A percentile compares a stretch with the other conserved stretches of the same genome.
phyloP scores from a whole-genome alignment of 805 yeast genomes.

The Torulaspora indica region DNA sequence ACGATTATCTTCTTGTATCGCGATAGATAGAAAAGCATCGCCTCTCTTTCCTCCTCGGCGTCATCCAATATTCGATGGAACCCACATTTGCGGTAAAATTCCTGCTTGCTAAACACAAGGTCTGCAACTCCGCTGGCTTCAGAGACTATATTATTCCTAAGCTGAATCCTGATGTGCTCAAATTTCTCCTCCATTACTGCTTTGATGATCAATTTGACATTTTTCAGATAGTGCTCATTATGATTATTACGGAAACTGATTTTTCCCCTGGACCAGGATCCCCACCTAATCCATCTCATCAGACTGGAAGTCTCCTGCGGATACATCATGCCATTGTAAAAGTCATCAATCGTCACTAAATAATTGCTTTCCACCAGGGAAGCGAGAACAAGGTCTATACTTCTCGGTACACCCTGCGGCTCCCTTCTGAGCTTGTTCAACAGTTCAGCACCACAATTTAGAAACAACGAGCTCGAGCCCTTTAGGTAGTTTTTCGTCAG shows the following conservation, averaged over 20 bases:
- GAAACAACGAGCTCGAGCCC: slow-evolving; percentile 13
- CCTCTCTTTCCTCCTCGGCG: slow-evolving; percentile 15
- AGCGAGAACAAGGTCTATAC: slow-evolving; percentile 37
- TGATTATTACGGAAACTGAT: slow-evolving; percentile 19
- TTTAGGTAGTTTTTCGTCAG: slow-evolving; percentile 16
- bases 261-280: neutral
- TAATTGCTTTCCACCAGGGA: slow-evolving; percentile 29
- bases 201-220: slow-evolving; percentile 15
- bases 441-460: slow-evolving; percentile 30
- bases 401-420: slow-evolving; percentile 36
- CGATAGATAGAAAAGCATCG: slow-evolving; percentile 22
- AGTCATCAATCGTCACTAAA: slow-evolving; percentile 29
- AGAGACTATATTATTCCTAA: slow-evolving; percentile 17
- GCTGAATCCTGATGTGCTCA: slow-evolving; percentile 6
- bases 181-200: slow-evolving; percentile 15
- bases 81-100: slow-evolving; percentile 18
- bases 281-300: slow-evolving; percentile 18
- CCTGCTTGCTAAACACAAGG: slow-evolving; percentile 19
- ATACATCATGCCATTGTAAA: slow-evolving; percentile 15
- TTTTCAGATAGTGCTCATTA: slow-evolving; percentile 19
- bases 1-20: slow-evolving; percentile 17
- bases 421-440: slow-evolving; percentile 28
- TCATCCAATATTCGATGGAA: slow-evolving; percentile 6
- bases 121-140: slow-evolving; percentile 24
- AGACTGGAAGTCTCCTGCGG: slow-evolving; percentile 3